Evolutionary conservation across 2,329 filamentous ascomycete genomes (phyloP), one percentile per base, ranked within the genome.

Genomic region (Drechslerella dactyloides): DNA sequence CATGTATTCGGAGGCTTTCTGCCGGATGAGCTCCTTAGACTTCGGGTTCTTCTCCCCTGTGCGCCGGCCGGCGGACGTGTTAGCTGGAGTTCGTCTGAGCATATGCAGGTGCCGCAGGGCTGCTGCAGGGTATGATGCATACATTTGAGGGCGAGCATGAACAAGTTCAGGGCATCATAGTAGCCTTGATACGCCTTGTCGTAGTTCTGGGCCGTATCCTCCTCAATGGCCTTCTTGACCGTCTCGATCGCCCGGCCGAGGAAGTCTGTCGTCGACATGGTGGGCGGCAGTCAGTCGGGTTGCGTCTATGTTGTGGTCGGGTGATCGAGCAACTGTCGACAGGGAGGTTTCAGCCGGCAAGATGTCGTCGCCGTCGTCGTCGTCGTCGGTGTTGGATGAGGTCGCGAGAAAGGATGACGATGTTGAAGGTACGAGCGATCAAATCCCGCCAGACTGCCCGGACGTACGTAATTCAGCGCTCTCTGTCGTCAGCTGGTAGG

Each of bases 121-220:
- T 50, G 21, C 17, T 30, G 27, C 10, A 33, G 27, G 17, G 17
- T 68, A 51, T 21, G 17, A 76, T 80, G 15, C 21, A n/a, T 58
- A 74, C 93, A 99, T 84, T 99, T 99, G 72, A 99, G 85, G 35
- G 94, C 94, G 73, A 97, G 90, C 90, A 99, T 96, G 84, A 97
- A 99, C 68, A 97, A 87, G 82, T 99, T 93, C 76, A 99, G 90
- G 57, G 93, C 89, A 76, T 91, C 89, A 83, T 96, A 97, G 86
- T 99, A 99, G 74, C 90, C 85, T 79, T 96, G 90, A 80, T 97
- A 97, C 64, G 94, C 94, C 81, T 96, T 93, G 78, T 97, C 92
- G 82, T 99, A 99, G 79, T 97, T 91, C 79, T 91, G 93, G 51
- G 90, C 90, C 76, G 93, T 96, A 83, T 99, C 94, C 77, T 90